Percentiles rank a stretch among this genome's conserved stretches.
Evolutionary conservation across 73 alveolate genomes (phyloP).

Genomic region (Stentor roeselii): DNA sequence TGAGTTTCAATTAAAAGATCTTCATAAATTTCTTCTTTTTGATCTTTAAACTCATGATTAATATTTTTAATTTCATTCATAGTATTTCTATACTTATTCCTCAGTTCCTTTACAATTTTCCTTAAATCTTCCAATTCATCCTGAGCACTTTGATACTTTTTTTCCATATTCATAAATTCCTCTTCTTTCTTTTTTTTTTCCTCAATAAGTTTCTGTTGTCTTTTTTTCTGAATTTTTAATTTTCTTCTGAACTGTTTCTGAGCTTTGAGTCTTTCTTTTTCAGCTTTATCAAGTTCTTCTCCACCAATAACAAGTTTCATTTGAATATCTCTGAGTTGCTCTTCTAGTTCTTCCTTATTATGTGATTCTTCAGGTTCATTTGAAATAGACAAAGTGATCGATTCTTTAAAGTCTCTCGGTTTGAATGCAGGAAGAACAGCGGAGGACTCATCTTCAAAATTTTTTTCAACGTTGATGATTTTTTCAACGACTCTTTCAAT

Average conservation of each 20-base stretch:
- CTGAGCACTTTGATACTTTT: conserved; percentile 53
- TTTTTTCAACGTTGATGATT: conserved; percentile 68
- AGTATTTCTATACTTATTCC: conserved; percentile 50
- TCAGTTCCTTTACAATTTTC: conserved; percentile 41
- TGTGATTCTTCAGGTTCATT: conserved; percentile 14
- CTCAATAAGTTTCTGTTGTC: conserved; percentile 68
- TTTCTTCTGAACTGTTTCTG: conserved; percentile 75
- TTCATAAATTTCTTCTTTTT: conserved; percentile 79
- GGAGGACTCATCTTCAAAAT: conserved; percentile 30
- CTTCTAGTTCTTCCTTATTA: conserved; percentile 34
- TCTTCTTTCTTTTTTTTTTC: conserved; percentile 63
- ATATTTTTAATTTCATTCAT: conserved; percentile 83
- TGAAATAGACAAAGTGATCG: background rate
- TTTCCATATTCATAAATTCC: conserved; percentile 65
- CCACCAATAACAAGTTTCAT: conserved; percentile 45
- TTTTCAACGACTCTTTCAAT: conserved; percentile 73
- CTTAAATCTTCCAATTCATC: conserved; percentile 74
- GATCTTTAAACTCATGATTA: conserved; percentile 72
- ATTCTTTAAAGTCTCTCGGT: background rate
- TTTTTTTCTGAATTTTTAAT: conserved; percentile 77
- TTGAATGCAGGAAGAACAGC: conserved; percentile 39
- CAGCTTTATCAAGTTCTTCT: conserved; percentile 39
- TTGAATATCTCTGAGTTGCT: conserved; percentile 54
- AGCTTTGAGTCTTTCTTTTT: conserved; percentile 75
- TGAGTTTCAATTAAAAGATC: conserved; percentile 63